phyloP scores from a whole-genome alignment of 176 grass and related monocot genomes.

The Bolboschoenus planiculmis region DNA sequence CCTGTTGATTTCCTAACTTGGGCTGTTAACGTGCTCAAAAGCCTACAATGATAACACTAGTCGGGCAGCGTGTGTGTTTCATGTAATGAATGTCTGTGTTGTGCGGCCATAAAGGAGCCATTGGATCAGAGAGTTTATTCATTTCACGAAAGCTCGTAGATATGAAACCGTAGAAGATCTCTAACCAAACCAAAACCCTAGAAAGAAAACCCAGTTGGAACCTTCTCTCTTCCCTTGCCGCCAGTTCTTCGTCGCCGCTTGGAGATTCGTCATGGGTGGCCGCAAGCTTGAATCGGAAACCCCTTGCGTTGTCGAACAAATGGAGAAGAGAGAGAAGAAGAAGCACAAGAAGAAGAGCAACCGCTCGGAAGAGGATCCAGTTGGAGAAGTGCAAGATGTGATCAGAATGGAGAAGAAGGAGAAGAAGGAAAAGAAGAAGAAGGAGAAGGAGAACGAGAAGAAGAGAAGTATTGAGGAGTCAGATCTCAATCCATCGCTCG shows the following conservation, averaged over 20 bases:
- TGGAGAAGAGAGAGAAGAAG: constrained; percentile 27
- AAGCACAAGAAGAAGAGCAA: constrained; percentile 11
- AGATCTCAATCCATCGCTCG: not conserved
- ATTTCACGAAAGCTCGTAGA: not conserved
- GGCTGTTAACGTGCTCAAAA: too few species aligned
- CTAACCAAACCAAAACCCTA: constrained; percentile 1
- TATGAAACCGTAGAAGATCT: not conserved
- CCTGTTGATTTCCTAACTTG: too few species aligned
- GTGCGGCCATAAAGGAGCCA: too few species aligned
- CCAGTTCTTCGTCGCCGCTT: constrained; percentile 12
- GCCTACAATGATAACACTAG: too few species aligned
- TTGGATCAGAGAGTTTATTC: not conserved
- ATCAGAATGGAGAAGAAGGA: constrained; percentile 2
- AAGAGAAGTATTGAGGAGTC: constrained; percentile 9
- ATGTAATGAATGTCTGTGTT: too few species aligned
- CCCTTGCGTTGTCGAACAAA: not conserved
- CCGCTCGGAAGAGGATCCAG: not conserved
- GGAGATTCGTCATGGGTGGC: constrained; percentile 2
- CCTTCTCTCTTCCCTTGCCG: not conserved
- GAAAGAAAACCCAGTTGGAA: not conserved
- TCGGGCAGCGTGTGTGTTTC: too few species aligned
- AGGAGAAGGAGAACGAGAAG: constrained; percentile 3
- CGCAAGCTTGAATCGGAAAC: constrained; percentile 8
- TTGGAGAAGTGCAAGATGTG: not conserved
- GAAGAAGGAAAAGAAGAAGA: constrained; percentile 7